Evolutionary conservation across 495 filamentous ascomycete genomes (phyloP), one percentile per base, ranked within the genome.

Genomic region (Thermochaetoides thermophila): DNA sequence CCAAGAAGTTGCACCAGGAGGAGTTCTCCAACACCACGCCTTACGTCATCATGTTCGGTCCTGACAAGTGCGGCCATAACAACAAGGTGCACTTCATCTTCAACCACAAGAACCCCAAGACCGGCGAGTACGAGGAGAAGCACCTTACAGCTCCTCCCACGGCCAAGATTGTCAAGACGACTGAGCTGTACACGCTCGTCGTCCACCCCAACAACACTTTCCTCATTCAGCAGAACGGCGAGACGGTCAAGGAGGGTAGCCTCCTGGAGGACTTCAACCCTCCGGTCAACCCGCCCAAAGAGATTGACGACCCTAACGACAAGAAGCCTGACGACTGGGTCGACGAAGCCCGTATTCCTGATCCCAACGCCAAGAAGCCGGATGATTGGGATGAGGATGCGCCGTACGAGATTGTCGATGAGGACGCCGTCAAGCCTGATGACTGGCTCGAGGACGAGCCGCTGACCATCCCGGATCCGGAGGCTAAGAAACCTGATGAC

Each of bases 71-170:
- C 58, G 91, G 89, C 61, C 73, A 81, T 51, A 96, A 84, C 56
- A 99, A 99, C 75, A 96, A 96, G 78, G 83, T 99, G 36, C 91
- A 99, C 71, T 93, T 99, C 65, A 99, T 99, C 62, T 91, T 99
- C 79, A 87, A 89, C 56, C 91, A 96, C 81, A 99, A 96, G 80
- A 99, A 96, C 74, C 91, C 91, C 50, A 96, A 94, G 81, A 95
- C 84, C 31, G 86, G 89, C 60, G 87, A 95, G 61, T 99, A 99
- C 49, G 89, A 96, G 72, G 91, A 99, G 80, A 99, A 99, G 75
- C 91, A 99, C 65, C 71, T 96, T 34, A 80, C 73, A 56, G 69
- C 71, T 46, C 75, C 89, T 25, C 84, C 91, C 26, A 63, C 76
- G 31, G 85, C 87, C 50, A 77, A 76, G 49, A 91, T 87, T 55